Percentiles rank a stretch among this genome's conserved stretches.
Evolutionary conservation across 768 basidiomycete genomes (phyloP).

Genomic region (button mushroom (Agaricus bisporus)): DNA sequence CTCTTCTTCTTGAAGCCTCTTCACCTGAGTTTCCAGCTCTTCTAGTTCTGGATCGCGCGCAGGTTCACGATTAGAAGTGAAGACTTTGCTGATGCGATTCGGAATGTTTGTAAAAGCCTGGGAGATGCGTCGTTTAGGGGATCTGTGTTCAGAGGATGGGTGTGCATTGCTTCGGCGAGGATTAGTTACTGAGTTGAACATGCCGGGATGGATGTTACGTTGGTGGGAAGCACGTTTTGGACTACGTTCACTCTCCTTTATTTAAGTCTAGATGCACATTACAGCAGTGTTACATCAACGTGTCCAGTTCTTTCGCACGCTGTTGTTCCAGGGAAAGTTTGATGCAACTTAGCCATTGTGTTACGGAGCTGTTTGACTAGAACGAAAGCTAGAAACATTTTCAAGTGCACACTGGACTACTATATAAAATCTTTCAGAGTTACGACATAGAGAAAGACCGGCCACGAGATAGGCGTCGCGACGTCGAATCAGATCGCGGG

Average conservation of each 20-base stretch:
- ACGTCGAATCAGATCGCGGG: background rate
- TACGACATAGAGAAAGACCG: too few species aligned
- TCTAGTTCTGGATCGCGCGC: background rate
- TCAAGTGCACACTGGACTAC: too few species aligned
- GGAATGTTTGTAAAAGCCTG: background rate
- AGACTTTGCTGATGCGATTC: background rate
- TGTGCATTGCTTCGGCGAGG: slow-evolving; percentile 6
- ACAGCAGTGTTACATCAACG: background rate
- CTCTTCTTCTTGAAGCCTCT: background rate
- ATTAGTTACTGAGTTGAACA: background rate
- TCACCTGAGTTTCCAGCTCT: background rate
- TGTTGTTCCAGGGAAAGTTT: background rate
- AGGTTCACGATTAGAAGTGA: background rate
- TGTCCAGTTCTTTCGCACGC: background rate
- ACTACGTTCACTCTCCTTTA: background rate
- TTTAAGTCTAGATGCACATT: background rate
- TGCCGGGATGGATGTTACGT: background rate
- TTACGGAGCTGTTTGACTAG: too few species aligned
- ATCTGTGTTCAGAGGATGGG: background rate
- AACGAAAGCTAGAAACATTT: too few species aligned
- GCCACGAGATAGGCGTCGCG: background rate
- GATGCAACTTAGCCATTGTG: background rate
- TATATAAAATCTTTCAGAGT: too few species aligned
- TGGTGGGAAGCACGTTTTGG: background rate
- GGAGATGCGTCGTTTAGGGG: background rate